These are phyloP conservation scores for Colletotrichum sp. DNA, from an alignment of 2,329 filamentous ascomycete genomes.

Conservation along the genomic window DNA sequence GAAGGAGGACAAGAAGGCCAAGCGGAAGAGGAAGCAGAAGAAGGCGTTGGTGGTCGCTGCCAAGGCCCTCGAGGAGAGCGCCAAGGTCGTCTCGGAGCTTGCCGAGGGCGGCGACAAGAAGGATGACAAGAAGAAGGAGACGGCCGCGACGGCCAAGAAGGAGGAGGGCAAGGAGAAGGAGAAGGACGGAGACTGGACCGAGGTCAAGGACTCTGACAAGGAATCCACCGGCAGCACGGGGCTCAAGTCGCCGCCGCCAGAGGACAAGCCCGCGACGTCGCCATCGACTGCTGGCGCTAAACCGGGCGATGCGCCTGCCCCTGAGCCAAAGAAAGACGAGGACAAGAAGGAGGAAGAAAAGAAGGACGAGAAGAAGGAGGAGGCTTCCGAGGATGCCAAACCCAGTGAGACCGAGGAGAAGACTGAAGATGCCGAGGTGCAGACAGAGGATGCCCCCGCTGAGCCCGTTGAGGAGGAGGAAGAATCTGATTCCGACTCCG, in stretches of 20 bases:
- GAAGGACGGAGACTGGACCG: constrained; percentile 7
- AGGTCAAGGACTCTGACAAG: constrained; percentile 7
- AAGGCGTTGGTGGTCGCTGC: constrained; percentile 8
- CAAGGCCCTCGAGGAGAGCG: constrained; percentile 22
- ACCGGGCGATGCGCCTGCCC: neutral
- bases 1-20: constrained; percentile 28
- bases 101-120: constrained; percentile 10
- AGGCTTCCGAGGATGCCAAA: neutral
- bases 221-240: neutral
- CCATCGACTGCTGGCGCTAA: neutral
- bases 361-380: neutral
- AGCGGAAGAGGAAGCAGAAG: constrained; percentile 25
- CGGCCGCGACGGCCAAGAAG: constrained; percentile 17
- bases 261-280: neutral
- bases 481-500: constrained; percentile 1
- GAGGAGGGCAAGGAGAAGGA: constrained; percentile 22
- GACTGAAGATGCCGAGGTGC: neutral
- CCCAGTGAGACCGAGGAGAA: neutral
- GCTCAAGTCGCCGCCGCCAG: neutral
- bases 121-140: constrained; percentile 8
- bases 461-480: neutral
- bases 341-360: neutral
- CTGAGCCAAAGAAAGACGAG: constrained; percentile 4
- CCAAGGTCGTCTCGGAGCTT: constrained; percentile 20
- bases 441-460: neutral